phyloP scores from a whole-genome alignment of 495 filamentous ascomycete species.

The Talaromyces stipitatus region DNA sequence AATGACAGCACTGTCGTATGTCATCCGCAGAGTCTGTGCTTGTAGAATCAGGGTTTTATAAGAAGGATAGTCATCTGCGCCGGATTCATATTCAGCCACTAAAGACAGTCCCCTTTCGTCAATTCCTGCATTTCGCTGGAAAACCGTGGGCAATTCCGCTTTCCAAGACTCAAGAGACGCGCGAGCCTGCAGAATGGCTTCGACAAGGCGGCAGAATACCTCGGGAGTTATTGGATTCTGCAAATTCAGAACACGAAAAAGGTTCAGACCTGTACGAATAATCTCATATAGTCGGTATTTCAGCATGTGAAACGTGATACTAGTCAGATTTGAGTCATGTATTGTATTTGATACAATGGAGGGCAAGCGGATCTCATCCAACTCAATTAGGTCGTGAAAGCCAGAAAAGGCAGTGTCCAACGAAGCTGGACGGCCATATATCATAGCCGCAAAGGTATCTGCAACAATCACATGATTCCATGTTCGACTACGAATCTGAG shows the following conservation, averaged over 20 bases:
- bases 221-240: neutral
- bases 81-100: neutral
- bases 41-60: neutral
- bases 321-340: neutral
- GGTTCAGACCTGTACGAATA: neutral
- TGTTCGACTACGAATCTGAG: neutral
- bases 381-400: neutral
- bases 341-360: neutral
- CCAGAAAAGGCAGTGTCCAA: neutral
- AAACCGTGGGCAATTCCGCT: neutral
- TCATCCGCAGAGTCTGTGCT: neutral
- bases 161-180: conserved; percentile 1
- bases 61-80: neutral
- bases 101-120: neutral
- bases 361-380: neutral
- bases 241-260: neutral
- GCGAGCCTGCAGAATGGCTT: neutral
- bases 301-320: neutral
- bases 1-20: conserved; percentile 2
- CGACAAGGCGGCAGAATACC: neutral
- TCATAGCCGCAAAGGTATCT: neutral
- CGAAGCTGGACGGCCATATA: neutral
- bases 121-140: neutral
- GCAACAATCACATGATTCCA: neutral
- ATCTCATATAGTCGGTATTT: conserved; percentile 1